Conservation (phyloP, 805 yeast genomes). For the Teunomyces gatunensis region DNA sequence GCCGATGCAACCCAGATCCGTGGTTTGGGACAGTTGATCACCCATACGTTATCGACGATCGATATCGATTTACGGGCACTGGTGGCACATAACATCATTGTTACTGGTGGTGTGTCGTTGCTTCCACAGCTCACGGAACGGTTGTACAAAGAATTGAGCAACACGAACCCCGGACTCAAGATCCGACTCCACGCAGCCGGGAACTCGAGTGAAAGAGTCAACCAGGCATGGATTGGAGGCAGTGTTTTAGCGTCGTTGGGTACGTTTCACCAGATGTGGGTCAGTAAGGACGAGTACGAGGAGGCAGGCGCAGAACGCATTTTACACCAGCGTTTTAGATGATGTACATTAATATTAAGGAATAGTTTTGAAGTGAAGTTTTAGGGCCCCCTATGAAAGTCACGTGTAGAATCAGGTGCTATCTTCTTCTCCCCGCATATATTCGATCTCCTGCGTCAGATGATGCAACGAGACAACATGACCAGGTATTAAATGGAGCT, state of each 20-base stretch:
- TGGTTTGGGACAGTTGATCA: constrained; percentile 61
- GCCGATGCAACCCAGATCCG: constrained; percentile 18
- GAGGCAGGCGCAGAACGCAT: constrained; percentile 85
- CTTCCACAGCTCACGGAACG: constrained; percentile 81
- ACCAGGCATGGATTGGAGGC: constrained; percentile 90
- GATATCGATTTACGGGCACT: constrained; percentile 85
- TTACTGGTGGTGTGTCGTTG: constrained; percentile 81
- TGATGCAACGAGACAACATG: no score
- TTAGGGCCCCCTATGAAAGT: no score
- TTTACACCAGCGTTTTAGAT: constrained; percentile 79
- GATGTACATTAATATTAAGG: not conserved
- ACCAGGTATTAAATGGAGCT: no score
- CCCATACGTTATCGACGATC: constrained; percentile 52
- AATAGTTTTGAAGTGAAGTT: no score
- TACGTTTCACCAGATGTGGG: constrained; percentile 95
- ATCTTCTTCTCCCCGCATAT: no score
- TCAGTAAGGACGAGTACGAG: constrained; percentile 78
- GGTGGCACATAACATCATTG: constrained; percentile 81
- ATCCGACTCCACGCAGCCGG: constrained; percentile 83
- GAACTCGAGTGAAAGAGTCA: constrained; percentile 69
- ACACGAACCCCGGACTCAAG: constrained; percentile 78
- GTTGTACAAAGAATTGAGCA: constrained; percentile 65
- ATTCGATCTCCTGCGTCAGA: no score
- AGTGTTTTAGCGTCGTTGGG: constrained; percentile 85
- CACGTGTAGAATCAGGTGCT: no score